These are phyloP conservation scores for Colletotrichum sp. DNA, from an alignment of 2,329 filamentous ascomycete genomes.

Conservation along the genomic window DNA sequence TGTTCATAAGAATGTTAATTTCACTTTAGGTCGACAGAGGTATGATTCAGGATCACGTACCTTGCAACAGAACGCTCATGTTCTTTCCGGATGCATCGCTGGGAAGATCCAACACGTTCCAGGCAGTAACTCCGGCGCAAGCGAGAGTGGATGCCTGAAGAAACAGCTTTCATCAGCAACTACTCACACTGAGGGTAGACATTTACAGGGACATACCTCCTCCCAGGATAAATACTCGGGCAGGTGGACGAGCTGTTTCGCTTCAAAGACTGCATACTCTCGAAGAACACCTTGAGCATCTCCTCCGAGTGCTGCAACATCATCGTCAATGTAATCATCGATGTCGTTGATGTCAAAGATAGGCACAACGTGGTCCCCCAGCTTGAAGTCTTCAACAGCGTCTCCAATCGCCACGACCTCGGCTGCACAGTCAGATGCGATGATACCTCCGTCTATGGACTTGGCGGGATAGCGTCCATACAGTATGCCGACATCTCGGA, in stretches of 20 bases:
- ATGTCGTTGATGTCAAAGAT: background rate
- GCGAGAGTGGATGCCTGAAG: slow-evolving; percentile 13
- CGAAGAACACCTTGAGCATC: slow-evolving; percentile 24
- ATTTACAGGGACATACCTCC: background rate
- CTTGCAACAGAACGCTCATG: background rate
- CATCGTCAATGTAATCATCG: slow-evolving; percentile 8
- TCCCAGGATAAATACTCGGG: slow-evolving; percentile 1
- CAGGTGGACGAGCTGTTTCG: slow-evolving; percentile 22
- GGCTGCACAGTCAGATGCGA: slow-evolving; percentile 24
- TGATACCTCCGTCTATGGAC: slow-evolving; percentile 20
- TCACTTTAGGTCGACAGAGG: background rate
- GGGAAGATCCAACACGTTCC: slow-evolving; percentile 21
- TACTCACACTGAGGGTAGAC: background rate
- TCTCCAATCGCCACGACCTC: slow-evolving; percentile 27
- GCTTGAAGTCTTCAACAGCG: slow-evolving; percentile 22
- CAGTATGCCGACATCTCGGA: slow-evolving; percentile 30
- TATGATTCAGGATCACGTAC: background rate
- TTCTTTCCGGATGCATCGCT: background rate
- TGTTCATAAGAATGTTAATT: background rate
- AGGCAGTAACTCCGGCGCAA: slow-evolving; percentile 27
- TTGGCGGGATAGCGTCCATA: slow-evolving; percentile 26
- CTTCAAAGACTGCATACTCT: slow-evolving; percentile 27
- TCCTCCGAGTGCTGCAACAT: slow-evolving; percentile 19
- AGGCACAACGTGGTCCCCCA: slow-evolving; percentile 25
- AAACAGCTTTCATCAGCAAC: background rate